Conservation (phyloP, 192 early-diverging fungal genomes). For the Podila verticillata region DNA sequence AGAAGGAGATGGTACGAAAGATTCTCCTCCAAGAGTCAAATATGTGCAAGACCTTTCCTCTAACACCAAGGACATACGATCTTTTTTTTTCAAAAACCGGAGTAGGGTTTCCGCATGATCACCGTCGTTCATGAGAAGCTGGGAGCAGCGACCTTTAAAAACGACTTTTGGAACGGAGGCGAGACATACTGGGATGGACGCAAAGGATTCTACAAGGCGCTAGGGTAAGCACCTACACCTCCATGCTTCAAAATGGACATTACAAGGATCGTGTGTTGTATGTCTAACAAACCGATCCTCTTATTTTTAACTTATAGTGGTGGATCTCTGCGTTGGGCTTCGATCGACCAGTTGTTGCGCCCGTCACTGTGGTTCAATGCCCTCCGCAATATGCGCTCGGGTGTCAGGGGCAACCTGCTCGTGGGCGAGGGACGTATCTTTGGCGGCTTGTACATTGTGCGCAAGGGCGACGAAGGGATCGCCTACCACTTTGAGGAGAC, state of each 20-base stretch:
- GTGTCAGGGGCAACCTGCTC: slow-evolving; percentile 49
- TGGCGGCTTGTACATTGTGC: slow-evolving; percentile 51
- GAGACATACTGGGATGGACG: slow-evolving; percentile 49
- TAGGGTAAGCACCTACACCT: slow-evolving; percentile 10
- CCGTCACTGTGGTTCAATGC: slow-evolving; percentile 35
- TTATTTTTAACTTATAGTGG: slow-evolving; percentile 9
- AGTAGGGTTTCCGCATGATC: slow-evolving; percentile 42
- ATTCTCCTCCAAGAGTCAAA: too few species aligned
- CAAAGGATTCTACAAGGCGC: slow-evolving; percentile 53
- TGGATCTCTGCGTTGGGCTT: slow-evolving; percentile 40
- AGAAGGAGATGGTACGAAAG: slow-evolving; percentile 37
- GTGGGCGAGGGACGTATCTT: slow-evolving; percentile 57
- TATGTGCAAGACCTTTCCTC: too few species aligned
- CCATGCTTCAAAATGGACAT: too few species aligned
- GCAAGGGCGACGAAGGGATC: slow-evolving; percentile 36
- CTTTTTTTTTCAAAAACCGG: background rate
- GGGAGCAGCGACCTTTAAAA: slow-evolving; percentile 51
- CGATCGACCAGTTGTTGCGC: slow-evolving; percentile 29
- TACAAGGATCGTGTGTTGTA: too few species aligned
- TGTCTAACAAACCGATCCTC: background rate
- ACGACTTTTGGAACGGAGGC: slow-evolving; percentile 49
- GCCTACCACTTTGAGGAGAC: slow-evolving; percentile 54
- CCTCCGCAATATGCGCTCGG: slow-evolving; percentile 37
- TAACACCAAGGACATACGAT: too few species aligned
- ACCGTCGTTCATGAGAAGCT: slow-evolving; percentile 53